Evolutionary conservation across 1,284 basidiomycete genomes (phyloP), one percentile per base, ranked within the genome.

Genomic region (Trichosporon sp.): DNA sequence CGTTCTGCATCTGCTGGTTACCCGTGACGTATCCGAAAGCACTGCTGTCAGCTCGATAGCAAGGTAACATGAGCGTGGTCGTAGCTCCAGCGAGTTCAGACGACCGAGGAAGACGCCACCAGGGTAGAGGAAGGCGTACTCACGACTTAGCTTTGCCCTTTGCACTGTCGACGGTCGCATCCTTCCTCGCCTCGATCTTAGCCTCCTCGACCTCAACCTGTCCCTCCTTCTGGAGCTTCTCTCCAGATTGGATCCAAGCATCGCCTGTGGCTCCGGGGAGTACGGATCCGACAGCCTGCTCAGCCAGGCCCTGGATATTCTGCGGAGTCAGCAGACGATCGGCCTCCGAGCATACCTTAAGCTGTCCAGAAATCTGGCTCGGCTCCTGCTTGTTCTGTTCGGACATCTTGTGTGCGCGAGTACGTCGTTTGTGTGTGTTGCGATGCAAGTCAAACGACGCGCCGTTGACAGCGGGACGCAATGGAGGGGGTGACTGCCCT

Each of bases 121-220:
- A 10, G 2, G 8, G 63, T 7, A 10, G n/a, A 6, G 11, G 11
- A 14, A 19, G 12, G 61, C 8, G 21, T 2, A 81, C 82, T 70
- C 51, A 84, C 83, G 79, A 78, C 74, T 84, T 81, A 6, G 77
- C 72, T 71, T 84, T 84, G 4, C 77, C 84, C 16, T 72, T 69
- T 4, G 75, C 76, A 0, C 77, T 68, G 65, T 84, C 82, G 0
- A 77, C 73, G 0, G 75, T 76, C 1, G 81, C 79, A 14, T 83
- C 83, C 2, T 73, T 74, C 11, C 78, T 78, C 32, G 79, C 76
- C 35, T 75, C 68, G n/a, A 46, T 26, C 71, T 80, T 80, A 19
- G 84, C 84, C 7, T 78, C 79, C 10, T 80, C 71, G 1, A 82
- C 75, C 67, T 85, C 81, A 1, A 68, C 66, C 68, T 78, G 65